Evolutionary conservation across 169 alveolate genomes (phyloP).

Genomic region (Plasmodium relictum): DNA sequence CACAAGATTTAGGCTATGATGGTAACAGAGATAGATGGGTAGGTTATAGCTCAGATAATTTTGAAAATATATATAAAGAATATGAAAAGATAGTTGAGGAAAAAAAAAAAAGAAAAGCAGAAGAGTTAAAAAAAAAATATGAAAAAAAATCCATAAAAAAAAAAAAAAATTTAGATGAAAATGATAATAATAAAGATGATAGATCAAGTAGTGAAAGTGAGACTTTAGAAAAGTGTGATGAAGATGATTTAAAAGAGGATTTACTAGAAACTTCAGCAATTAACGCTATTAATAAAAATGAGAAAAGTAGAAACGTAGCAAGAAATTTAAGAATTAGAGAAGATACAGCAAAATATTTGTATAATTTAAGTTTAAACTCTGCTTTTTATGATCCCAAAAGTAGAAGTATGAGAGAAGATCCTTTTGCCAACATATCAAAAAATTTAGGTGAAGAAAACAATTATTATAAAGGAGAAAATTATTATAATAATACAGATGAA

Average conservation of each 20-base stretch:
- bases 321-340: constrained; percentile 96
- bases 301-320: constrained; percentile 88
- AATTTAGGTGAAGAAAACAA: constrained; percentile 79
- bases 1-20: constrained; percentile 91
- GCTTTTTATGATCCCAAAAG: constrained; percentile 98
- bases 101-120: constrained; percentile 87
- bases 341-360: constrained; percentile 97
- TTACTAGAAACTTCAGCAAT: constrained; percentile 72
- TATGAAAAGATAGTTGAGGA: constrained; percentile 92
- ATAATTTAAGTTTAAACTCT: constrained; percentile 94
- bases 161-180: constrained; percentile 4
- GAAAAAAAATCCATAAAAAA: constrained; percentile 33
- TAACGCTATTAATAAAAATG: constrained; percentile 85
- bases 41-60: constrained; percentile 95
- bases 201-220: not conserved
- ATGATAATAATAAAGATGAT: constrained; percentile 7
- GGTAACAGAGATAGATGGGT: constrained; percentile 98
- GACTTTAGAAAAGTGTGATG: not conserved
- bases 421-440: constrained; percentile 80
- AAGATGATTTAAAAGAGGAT: constrained; percentile 80
- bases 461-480: constrained; percentile 92
- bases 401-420: constrained; percentile 96
- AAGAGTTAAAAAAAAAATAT: constrained; percentile 79
- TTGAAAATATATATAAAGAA: constrained; percentile 90
- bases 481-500: constrained; percentile 87